Percentiles rank a stretch among this genome's conserved stretches.
Evolutionary conservation across 2,329 filamentous ascomycete species (phyloP).

Genomic region (Fusarium sp.): DNA sequence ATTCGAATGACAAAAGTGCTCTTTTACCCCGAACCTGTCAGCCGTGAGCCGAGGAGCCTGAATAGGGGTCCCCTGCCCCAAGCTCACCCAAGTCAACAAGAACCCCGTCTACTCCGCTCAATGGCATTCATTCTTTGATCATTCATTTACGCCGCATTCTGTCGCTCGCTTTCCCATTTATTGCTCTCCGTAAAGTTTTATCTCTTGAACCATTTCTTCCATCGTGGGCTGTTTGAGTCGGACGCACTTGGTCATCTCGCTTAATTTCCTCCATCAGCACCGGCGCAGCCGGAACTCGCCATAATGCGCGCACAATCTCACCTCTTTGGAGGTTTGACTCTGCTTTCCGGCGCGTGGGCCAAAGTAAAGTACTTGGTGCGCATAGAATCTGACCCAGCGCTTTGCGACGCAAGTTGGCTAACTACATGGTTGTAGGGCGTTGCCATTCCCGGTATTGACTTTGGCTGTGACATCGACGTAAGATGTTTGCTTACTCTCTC

Average conservation of each 20-base stretch:
- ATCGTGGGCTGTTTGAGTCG: neutral
- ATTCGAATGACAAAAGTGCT: neutral
- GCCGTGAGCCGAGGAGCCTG: constrained; percentile 1
- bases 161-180: neutral
- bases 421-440: constrained; percentile 52
- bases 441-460: constrained; percentile 64
- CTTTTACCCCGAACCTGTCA: neutral
- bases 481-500: constrained; percentile 19
- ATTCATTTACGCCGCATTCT: neutral
- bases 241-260: neutral
- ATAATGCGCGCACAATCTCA: constrained; percentile 19
- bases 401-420: neutral
- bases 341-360: constrained; percentile 23
- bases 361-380: constrained; percentile 32
- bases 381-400: neutral
- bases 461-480: constrained; percentile 64
- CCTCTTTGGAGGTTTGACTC: constrained; percentile 17
- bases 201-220: neutral
- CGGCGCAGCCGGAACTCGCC: neutral
- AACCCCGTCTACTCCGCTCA: constrained; percentile 6
- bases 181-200: neutral
- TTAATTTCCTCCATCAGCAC: neutral
- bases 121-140: constrained; percentile 5
- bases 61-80: constrained; percentile 10
- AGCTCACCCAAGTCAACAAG: neutral